Evolutionary conservation across 805 yeast genomes (phyloP).

Genomic region (Pichia occidentalis): DNA sequence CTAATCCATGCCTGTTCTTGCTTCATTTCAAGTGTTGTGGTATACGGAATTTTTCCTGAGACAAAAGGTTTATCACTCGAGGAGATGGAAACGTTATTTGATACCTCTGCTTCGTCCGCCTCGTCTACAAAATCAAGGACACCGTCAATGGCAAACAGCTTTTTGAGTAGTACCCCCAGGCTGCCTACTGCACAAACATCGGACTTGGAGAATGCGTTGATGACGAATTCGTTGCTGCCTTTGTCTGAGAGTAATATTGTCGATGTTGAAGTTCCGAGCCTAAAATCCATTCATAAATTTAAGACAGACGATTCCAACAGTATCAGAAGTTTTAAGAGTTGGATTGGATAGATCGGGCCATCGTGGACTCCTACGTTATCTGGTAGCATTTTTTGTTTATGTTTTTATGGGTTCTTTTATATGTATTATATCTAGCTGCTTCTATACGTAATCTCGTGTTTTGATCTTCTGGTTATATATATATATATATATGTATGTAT

Average conservation of each 20-base stretch:
- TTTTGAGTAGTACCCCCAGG: neutral
- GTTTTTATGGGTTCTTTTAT: no score
- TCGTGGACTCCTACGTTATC: no score
- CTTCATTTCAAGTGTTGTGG: conserved; percentile 63
- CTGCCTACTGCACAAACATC: neutral
- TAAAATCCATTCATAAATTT: conserved; percentile 30
- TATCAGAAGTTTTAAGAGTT: conserved; percentile 34
- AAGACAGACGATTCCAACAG: conserved; percentile 31
- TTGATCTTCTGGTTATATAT: no score
- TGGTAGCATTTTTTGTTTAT: no score
- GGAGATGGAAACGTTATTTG: conserved; percentile 88
- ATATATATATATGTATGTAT: no score
- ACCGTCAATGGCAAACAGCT: neutral
- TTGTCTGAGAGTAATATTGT: neutral
- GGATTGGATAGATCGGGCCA: conserved; percentile 1
- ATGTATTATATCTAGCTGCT: no score
- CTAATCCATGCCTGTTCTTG: conserved; percentile 78
- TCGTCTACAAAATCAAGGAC: conserved; percentile 13
- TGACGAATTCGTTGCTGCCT: conserved; percentile 1
- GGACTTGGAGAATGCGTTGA: conserved; percentile 1
- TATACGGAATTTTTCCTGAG: conserved; percentile 73
- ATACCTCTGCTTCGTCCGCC: conserved; percentile 40
- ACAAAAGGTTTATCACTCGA: conserved; percentile 84
- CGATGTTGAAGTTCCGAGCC: conserved; percentile 33
- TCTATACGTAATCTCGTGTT: no score